phyloP scores from a whole-genome alignment of 2,329 filamentous ascomycete species.

The Fusarium sterilihyphosum region DNA sequence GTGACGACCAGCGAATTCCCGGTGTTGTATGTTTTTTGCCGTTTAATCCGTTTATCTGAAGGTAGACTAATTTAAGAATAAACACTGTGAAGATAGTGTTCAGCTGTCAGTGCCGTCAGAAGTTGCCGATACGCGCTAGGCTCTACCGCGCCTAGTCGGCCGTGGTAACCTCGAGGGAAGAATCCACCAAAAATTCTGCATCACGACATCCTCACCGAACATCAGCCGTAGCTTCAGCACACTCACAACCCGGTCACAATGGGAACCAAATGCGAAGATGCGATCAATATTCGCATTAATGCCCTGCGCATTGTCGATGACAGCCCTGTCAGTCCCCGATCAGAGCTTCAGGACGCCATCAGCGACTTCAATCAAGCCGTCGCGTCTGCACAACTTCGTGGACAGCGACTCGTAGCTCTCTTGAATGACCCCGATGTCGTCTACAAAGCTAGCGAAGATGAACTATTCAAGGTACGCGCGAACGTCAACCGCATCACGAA shows the following conservation, averaged over 20 bases:
- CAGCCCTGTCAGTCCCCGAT: background rate
- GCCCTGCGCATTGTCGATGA: too few species aligned
- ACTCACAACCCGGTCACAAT: background rate
- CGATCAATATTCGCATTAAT: background rate
- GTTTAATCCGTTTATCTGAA: background rate
- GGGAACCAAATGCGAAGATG: background rate
- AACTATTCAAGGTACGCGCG: fast-evolving
- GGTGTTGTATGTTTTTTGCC: background rate
- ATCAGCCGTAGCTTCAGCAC: fast-evolving
- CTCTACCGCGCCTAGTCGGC: background rate
- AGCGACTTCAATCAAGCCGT: background rate
- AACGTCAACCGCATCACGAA: background rate
- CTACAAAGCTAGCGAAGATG: background rate
- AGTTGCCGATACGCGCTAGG: background rate
- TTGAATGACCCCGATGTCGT: fast-evolving
- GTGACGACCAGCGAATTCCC: conserved; percentile 4
- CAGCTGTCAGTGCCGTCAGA: background rate
- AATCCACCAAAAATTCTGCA: background rate
- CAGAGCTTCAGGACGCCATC: background rate
- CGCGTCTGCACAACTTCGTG: background rate
- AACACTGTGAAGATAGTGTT: background rate
- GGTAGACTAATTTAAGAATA: fast-evolving
- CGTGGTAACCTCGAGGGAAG: background rate
- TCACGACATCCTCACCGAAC: background rate
- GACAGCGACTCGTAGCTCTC: background rate